Conservation (phyloP, 495 filamentous ascomycete species). For the Talaromyces ruber region DNA sequence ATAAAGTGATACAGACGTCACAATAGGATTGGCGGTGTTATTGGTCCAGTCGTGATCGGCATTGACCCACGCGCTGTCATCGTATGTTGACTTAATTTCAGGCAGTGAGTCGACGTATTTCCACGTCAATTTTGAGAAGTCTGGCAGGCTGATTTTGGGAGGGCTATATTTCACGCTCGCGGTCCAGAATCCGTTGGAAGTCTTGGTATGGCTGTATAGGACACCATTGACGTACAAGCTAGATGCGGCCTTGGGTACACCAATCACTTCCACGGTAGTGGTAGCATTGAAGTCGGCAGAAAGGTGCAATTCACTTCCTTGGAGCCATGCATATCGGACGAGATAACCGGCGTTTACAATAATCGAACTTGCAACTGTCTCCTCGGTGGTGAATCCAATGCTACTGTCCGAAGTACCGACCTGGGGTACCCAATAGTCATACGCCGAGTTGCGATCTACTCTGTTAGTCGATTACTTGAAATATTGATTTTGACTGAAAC, state of each 20-base stretch:
- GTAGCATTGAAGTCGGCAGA: slow-evolving; percentile 67
- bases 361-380: slow-evolving; percentile 36
- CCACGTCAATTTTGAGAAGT: slow-evolving; percentile 53
- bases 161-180: slow-evolving; percentile 41
- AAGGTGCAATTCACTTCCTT: slow-evolving; percentile 44
- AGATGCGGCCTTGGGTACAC: slow-evolving; percentile 40
- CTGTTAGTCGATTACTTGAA: not conserved
- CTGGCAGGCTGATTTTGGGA: slow-evolving; percentile 47
- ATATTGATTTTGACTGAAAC: not conserved
- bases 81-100: slow-evolving; percentile 53
- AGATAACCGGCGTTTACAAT: slow-evolving; percentile 71
- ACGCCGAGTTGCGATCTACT: slow-evolving; percentile 45
- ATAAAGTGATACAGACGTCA: slow-evolving; percentile 58
- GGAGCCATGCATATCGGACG: slow-evolving; percentile 51
- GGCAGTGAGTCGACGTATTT: slow-evolving; percentile 64
- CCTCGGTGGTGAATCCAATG: slow-evolving; percentile 29
- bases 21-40: slow-evolving; percentile 46
- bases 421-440: slow-evolving; percentile 66
- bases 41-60: slow-evolving; percentile 48
- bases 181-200: slow-evolving; percentile 44
- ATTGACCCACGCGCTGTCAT: slow-evolving; percentile 57
- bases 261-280: slow-evolving; percentile 57
- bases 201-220: slow-evolving; percentile 25
- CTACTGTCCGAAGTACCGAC: slow-evolving; percentile 24
- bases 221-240: slow-evolving; percentile 53